phyloP scores from a whole-genome alignment of 495 filamentous ascomycete genomes.

The Penicillium nucicola region DNA sequence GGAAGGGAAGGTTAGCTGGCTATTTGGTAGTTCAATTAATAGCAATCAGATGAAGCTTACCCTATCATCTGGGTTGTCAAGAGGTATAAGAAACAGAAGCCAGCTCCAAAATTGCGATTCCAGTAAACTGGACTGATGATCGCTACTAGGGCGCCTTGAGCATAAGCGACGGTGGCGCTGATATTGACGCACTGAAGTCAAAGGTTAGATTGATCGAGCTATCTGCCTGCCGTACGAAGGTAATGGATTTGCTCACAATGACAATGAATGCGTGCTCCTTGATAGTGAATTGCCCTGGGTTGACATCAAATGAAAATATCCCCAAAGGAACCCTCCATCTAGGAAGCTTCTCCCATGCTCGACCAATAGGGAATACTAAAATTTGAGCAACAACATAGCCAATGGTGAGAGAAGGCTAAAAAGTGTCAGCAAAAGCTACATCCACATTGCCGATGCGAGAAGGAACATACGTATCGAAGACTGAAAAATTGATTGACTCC shows the following conservation, averaged over 20 bases:
- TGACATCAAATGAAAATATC: constrained; percentile 43
- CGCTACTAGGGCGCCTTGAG: constrained; percentile 58
- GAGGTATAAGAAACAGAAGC: constrained; percentile 60
- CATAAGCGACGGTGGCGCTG: constrained; percentile 47
- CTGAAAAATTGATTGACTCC: constrained; percentile 28
- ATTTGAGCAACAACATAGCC: constrained; percentile 62
- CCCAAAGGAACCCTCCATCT: constrained; percentile 60
- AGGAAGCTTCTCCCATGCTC: constrained; percentile 46
- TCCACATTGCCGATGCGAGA: too few relatives aligned
- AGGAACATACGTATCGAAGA: constrained; percentile 23
- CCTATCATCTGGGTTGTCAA: constrained; percentile 65
- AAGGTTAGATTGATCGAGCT: not conserved
- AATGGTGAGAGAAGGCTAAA: constrained; percentile 80
- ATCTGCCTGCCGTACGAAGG: not conserved
- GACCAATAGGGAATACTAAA: constrained; percentile 55
- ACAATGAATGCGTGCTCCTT: constrained; percentile 70
- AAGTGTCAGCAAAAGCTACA: constrained; percentile 7
- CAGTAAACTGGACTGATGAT: constrained; percentile 52
- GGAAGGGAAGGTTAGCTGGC: not conserved
- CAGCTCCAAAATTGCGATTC: constrained; percentile 57
- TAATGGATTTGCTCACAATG: constrained; percentile 45
- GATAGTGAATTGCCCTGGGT: constrained; percentile 65
- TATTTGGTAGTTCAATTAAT: not conserved
- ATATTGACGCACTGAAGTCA: constrained; percentile 25
- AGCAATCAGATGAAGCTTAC: constrained; percentile 20